These are phyloP conservation scores for Omphalea diandra DNA, from an alignment of 441 rosid species.

Conservation along the genomic window DNA sequence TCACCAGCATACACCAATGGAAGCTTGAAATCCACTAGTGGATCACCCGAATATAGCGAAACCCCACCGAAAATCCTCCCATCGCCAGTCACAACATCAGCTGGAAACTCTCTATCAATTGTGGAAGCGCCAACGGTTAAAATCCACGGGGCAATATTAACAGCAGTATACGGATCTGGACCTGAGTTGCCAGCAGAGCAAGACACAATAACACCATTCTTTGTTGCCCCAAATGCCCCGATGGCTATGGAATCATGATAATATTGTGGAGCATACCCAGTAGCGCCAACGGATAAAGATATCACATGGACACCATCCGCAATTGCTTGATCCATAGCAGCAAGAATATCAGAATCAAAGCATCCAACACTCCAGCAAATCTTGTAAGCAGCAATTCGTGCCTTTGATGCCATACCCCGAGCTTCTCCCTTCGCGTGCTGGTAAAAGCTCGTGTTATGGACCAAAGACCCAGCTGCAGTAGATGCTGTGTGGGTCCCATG, in stretches of 20 bases:
- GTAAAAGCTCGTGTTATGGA: conserved; percentile 55
- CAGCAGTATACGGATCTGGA: conserved; percentile 63
- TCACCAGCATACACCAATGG: conserved; percentile 64
- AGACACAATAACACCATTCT: conserved; percentile 63
- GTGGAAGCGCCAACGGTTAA: conserved; percentile 87
- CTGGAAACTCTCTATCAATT: conserved; percentile 69
- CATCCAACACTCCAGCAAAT: conserved; percentile 76
- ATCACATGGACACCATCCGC: conserved; percentile 76
- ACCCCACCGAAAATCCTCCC: conserved; percentile 50
- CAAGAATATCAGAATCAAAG: conserved; percentile 76
- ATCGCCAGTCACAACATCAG: conserved; percentile 67
- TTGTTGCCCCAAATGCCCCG: conserved; percentile 69
- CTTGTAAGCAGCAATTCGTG: conserved; percentile 80
- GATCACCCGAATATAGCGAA: conserved; percentile 57
- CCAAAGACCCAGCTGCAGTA: conserved; percentile 70
- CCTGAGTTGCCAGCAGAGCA: conserved; percentile 94
- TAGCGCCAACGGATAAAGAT: conserved; percentile 74
- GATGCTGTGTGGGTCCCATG: conserved; percentile 88
- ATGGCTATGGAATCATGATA: conserved; percentile 70
- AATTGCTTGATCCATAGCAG: conserved; percentile 81
- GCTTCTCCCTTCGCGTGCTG: conserved; percentile 62
- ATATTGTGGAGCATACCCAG: conserved; percentile 62
- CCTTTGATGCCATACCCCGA: conserved; percentile 77
- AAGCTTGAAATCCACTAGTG: conserved; percentile 36
- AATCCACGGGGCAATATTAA: conserved; percentile 87